Evolutionary conservation across 306 rosid species (phyloP).

Genomic region (Cicer judaicum): DNA sequence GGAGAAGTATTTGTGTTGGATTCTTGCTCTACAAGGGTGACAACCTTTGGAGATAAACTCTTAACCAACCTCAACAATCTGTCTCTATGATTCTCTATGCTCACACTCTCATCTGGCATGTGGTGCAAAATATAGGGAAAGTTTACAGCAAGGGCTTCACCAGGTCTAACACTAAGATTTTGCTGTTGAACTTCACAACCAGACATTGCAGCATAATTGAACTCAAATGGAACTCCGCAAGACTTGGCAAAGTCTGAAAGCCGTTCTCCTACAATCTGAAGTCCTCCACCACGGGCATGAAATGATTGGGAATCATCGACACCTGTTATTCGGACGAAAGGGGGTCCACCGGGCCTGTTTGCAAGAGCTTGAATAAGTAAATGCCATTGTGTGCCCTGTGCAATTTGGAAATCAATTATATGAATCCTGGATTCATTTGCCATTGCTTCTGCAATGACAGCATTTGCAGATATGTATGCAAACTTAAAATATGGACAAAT

Average conservation of each 20-base stretch:
- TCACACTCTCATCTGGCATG: conserved; percentile 96
- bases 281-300: conserved; percentile 93
- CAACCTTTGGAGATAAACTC: conserved; percentile 79
- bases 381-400: conserved; percentile 86
- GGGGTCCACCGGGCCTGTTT: conserved; percentile 67
- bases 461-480: conserved; percentile 76
- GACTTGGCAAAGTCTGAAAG: conserved; percentile 55
- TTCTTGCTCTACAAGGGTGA: conserved; percentile 88
- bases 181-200: conserved; percentile 62
- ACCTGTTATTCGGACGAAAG: conserved; percentile 70
- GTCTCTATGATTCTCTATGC: conserved; percentile 81
- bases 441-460: conserved; percentile 68
- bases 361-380: conserved; percentile 68
- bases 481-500: conserved; percentile 83
- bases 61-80: conserved; percentile 73
- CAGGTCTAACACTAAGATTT: conserved; percentile 53
- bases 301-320: conserved; percentile 81
- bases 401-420: conserved; percentile 88
- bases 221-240: conserved; percentile 69
- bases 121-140: conserved; percentile 85
- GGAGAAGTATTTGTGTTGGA: conserved; percentile 93
- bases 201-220: conserved; percentile 71
- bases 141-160: conserved; percentile 78
- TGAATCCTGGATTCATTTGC: conserved; percentile 71
- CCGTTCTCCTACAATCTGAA: conserved; percentile 63